A percentile compares a stretch with the other conserved stretches of the same genome.
These are phyloP conservation scores for Immersiella caudata DNA, from an alignment of 495 filamentous ascomycete genomes.

Conservation along the genomic window DNA sequence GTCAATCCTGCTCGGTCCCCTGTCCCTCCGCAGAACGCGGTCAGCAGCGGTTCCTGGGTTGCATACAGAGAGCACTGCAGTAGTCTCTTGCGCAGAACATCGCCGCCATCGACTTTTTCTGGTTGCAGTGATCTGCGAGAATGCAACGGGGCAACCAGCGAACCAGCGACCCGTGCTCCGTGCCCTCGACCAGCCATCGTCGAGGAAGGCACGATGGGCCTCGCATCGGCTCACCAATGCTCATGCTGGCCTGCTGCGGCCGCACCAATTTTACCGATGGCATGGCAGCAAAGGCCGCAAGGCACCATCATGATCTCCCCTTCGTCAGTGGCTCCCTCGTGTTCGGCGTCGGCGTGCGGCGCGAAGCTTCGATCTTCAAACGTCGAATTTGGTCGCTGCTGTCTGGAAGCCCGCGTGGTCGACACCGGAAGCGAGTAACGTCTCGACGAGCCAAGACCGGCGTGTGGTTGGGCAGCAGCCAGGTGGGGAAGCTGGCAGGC, in stretches of 20 bases:
- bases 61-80: not conserved
- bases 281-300: not conserved
- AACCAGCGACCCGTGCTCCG: slow-evolving; percentile 7
- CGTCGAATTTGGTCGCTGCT: not conserved
- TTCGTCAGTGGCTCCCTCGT: not conserved
- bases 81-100: slow-evolving; percentile 16
- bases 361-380: not conserved
- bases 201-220: not conserved
- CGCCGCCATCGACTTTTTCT: not conserved
- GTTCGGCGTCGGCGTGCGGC: not conserved
- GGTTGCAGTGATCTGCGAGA: slow-evolving; percentile 16
- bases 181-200: slow-evolving; percentile 2
- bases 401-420: not conserved
- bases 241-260: not conserved
- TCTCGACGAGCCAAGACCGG: slow-evolving; percentile 4
- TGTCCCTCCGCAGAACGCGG: not conserved
- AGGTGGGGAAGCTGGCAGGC: slow-evolving; percentile 8
- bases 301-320: not conserved
- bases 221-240: not conserved
- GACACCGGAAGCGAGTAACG: slow-evolving; percentile 5
- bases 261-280: not conserved
- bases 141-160: slow-evolving; percentile 8
- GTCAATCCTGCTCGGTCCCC: slow-evolving; percentile 7
- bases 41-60: slow-evolving; percentile 4
- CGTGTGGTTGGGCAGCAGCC: slow-evolving; percentile 19